phyloP scores from a whole-genome alignment of 1,139 yeast genomes.

The Pneumocystis canis region DNA sequence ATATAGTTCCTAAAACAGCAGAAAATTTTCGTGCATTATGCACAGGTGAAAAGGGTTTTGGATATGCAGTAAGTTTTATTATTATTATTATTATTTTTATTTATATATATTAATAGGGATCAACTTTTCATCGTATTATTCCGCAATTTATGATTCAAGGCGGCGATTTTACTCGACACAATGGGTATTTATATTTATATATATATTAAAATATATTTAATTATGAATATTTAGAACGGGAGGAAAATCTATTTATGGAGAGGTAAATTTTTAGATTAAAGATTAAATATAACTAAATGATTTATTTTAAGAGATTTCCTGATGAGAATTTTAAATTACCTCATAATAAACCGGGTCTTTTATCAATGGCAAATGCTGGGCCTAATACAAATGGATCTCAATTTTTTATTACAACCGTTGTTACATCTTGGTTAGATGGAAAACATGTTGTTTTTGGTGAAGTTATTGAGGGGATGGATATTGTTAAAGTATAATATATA shows the following conservation, averaged over 20 bases:
- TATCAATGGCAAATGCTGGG: slow-evolving; percentile 99
- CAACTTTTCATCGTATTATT: slow-evolving; percentile 95
- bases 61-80: slow-evolving; percentile 66
- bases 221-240: slow-evolving; percentile 87
- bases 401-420: slow-evolving; percentile 94
- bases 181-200: slow-evolving; percentile 12
- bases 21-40: slow-evolving; percentile 77
- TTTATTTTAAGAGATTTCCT: slow-evolving; percentile 4
- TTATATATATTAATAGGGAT: slow-evolving; percentile 35
- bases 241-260: slow-evolving; percentile 97
- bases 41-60: slow-evolving; percentile 96
- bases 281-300: slow-evolving; percentile 66
- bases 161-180: slow-evolving; percentile 71
- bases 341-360: slow-evolving; percentile 59
- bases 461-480: slow-evolving; percentile 55
- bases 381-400: slow-evolving; percentile 99
- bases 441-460: slow-evolving; percentile 98
- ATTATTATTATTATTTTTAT: too few species aligned
- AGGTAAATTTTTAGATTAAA: slow-evolving; percentile 83
- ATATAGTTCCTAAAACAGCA: slow-evolving; percentile 93
- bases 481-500: background rate
- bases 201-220: slow-evolving; percentile 36
- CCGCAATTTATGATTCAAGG: slow-evolving; percentile 96
- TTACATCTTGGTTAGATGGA: slow-evolving; percentile 95
- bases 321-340: background rate